These are phyloP conservation scores for Candida argentea DNA, from an alignment of 805 yeast genomes.

Conservation along the genomic window DNA sequence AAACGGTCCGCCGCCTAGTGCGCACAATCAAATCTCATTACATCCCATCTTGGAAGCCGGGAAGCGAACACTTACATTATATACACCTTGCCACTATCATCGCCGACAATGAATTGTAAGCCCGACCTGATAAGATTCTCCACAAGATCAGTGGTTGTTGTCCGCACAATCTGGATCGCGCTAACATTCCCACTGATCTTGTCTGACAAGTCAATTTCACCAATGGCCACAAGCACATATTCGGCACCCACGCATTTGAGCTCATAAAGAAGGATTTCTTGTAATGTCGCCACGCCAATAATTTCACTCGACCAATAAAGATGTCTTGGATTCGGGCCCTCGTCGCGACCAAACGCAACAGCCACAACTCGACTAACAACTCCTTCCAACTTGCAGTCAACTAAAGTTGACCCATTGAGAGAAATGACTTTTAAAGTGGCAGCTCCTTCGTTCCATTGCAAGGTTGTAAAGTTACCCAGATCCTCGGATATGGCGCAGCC, in stretches of 20 bases:
- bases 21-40: too few relatives aligned
- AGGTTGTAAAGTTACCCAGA: constrained; percentile 24
- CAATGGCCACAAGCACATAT: constrained; percentile 1
- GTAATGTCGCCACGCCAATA: constrained; percentile 18
- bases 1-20: too few relatives aligned
- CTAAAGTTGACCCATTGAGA: too few relatives aligned
- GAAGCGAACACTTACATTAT: constrained; percentile 3
- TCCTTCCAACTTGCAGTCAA: too few relatives aligned
- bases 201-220: constrained; percentile 1
- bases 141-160: constrained; percentile 19
- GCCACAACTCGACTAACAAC: too few relatives aligned
- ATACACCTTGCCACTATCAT: constrained; percentile 40
- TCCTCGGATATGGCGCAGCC: constrained; percentile 9
- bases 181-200: constrained; percentile 14
- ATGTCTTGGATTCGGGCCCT: too few relatives aligned
- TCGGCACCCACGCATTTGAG: constrained; percentile 9
- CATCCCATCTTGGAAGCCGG: too few relatives aligned
- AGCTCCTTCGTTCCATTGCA: too few relatives aligned
- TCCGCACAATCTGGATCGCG: constrained; percentile 18
- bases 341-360: too few relatives aligned
- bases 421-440: too few relatives aligned
- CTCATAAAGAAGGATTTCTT: constrained; percentile 13
- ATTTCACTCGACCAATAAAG: constrained; percentile 31
- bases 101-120: constrained; percentile 42
- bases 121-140: constrained; percentile 28